Base-by-base conservation (phyloP, 106 monocot genomes). In the Iris macrosiphon region DNA sequence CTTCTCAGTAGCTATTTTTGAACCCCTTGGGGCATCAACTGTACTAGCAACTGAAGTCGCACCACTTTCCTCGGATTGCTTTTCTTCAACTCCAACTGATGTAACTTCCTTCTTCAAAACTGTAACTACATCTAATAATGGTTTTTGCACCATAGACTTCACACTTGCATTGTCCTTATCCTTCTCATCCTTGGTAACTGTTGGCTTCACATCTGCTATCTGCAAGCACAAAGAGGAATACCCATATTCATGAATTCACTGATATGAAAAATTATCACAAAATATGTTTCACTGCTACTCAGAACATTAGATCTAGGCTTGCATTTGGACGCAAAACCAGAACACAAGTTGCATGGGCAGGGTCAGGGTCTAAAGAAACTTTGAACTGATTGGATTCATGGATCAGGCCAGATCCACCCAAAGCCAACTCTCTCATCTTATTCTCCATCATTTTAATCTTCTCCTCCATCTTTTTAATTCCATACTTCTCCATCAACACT, bases 41-140 rank as follows among this genome's bases (percentile, higher is more conserved):
- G 31, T n/a, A 35, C 48, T 35, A 34, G 47, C 31, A 18, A 61
- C 47, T 9, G 15, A n/a, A 4, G 25, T 12, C n/a, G 31, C 49
- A 15, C 44, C 45, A 47, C 35, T 54, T 26, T 62, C 52, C 15
- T 61, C 70, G 1, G 46, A 37, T 37, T 16, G 16, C 43, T 42
- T 31, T 25, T 57, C 56, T 25, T 50, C 49, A 17, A 9, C 61
- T 8, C 38, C 39, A 21, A 9, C 49, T 10, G 21, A 52, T 28
- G 6, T 13, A 40, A 17, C 8, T 24, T 49, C 48, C 22, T 61
- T 60, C 33, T 44, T 65, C 40, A 53, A 3, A 32, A 62, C 24
- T 35, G 66, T 56, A 37, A 66, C 45, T 57, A 43, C 10, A 40
- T 71, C 62, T 11, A 55, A 20, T 0, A 37, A 47, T 22, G 24